phyloP scores from a whole-genome alignment of 352 stramenopile species.

The Globisporangium barbulae region DNA sequence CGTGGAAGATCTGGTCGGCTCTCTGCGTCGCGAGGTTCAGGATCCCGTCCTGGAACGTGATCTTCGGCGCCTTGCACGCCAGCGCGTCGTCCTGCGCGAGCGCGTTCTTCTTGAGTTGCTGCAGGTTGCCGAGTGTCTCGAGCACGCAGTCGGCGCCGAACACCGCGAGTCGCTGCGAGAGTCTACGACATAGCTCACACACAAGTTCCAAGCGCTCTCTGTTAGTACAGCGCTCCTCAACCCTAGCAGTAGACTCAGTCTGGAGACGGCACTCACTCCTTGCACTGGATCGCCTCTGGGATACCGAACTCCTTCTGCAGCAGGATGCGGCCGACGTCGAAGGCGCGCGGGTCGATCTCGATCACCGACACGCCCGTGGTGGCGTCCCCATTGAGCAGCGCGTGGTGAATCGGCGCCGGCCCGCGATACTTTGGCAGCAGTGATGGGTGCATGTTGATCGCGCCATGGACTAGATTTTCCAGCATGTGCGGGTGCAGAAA shows the following conservation, averaged over 20 bases:
- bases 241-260: neutral
- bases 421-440: slow-evolving; percentile 85
- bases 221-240: neutral
- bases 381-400: slow-evolving; percentile 72
- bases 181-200: slow-evolving; percentile 21
- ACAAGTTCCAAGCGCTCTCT: neutral
- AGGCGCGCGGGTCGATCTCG: slow-evolving; percentile 80
- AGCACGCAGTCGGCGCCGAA: slow-evolving; percentile 68
- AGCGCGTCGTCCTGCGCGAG: slow-evolving; percentile 48
- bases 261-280: slow-evolving; percentile 24
- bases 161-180: slow-evolving; percentile 43
- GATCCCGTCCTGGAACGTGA: slow-evolving; percentile 54
- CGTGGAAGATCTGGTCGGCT: slow-evolving; percentile 52
- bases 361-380: slow-evolving; percentile 83
- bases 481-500: slow-evolving; percentile 82
- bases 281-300: slow-evolving; percentile 46
- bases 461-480: slow-evolving; percentile 51
- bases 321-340: slow-evolving; percentile 80
- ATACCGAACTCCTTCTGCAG: slow-evolving; percentile 48
- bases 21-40: slow-evolving; percentile 44
- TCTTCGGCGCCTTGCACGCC: slow-evolving; percentile 68
- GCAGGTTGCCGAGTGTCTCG: slow-evolving; percentile 53
- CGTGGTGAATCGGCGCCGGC: slow-evolving; percentile 83
- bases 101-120: slow-evolving; percentile 40
- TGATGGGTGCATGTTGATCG: slow-evolving; percentile 89